Evolutionary conservation across 257 asterid genomes (phyloP).

Genomic region (Eustoma russellianum): DNA sequence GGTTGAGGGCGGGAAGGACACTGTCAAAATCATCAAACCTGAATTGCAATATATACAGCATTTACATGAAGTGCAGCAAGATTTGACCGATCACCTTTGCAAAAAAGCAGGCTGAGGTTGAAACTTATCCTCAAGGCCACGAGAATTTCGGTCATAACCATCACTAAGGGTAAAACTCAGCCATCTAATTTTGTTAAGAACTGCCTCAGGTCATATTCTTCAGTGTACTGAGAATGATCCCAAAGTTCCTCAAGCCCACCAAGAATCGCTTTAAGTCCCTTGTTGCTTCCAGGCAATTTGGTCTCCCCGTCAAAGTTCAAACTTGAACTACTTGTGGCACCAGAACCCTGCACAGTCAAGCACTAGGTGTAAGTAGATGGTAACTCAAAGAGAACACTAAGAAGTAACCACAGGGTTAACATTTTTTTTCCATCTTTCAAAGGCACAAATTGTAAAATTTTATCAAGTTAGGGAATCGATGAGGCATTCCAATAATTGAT

Average conservation of each 20-base stretch:
- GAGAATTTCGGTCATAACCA: background rate
- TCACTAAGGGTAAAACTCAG: constrained; percentile 18
- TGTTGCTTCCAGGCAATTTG: constrained; percentile 45
- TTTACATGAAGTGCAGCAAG: constrained; percentile 4
- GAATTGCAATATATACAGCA: background rate
- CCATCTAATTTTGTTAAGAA: constrained; percentile 78
- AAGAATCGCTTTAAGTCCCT: constrained; percentile 83
- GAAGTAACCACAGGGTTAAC: too few relatives aligned
- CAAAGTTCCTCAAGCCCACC: constrained; percentile 98
- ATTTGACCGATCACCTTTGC: background rate
- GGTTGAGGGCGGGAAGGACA: background rate
- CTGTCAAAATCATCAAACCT: constrained; percentile 5
- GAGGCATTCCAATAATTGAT: too few relatives aligned
- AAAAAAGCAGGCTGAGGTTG: background rate
- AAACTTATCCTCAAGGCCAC: background rate
- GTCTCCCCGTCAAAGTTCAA: constrained; percentile 41
- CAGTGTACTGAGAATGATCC: constrained; percentile 98
- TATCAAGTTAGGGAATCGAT: too few relatives aligned
- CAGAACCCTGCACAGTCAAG: constrained; percentile 45
- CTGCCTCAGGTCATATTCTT: constrained; percentile 78
- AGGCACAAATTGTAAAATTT: too few relatives aligned
- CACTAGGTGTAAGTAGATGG: background rate
- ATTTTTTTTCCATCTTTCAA: too few relatives aligned
- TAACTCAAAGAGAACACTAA: background rate
- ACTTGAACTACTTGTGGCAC: constrained; percentile 25